Base-by-base conservation (phyloP, 805 yeast genomes). In the Wickerhamomyces pijperi region DNA sequence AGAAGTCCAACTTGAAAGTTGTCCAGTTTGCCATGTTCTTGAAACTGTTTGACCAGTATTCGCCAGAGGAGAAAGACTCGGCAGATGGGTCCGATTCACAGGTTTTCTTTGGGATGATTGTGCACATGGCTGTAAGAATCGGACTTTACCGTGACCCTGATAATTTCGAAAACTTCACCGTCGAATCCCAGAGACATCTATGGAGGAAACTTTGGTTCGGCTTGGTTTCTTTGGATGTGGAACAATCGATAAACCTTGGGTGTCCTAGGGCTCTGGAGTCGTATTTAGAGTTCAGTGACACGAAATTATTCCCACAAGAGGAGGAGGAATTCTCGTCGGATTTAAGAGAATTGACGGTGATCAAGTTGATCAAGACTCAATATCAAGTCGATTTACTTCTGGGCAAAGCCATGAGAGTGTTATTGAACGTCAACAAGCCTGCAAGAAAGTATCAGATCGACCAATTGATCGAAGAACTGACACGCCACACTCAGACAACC, bases 121-220 rank as follows among this genome's bases (percentile, higher is more conserved):
- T 77, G 14, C 84, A 78, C 49, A 76, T 80, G 81, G 83, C 80
- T 0, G 65, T 73, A 39, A 67, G 79, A 31, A 66, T 79, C 45
- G 88, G 87, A 0, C 51, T 80, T 19, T 78, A 80, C 51, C 64
- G 86, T 47, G 87, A 80, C 45, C 86, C 87, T 1, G 68, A 65
- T 35, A 61, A 62, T 32, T 74, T 74, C 46, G 65, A 68, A 13
- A 67, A 65, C 43, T 55, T 65, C 37, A 60, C 58, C 23, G 56
- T 61, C 20, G 66, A 60, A 33, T 54, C 54, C 36, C 57, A 61
- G 39, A 58, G 66, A 39, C 74, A 74, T 44, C 54, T 76, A 7
- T 65, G 78, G 68, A 60, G 83, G 44, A 77, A 77, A 46, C 61
- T 74, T 1, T 77, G 83, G 83, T 66, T 57, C 53, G 67, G 64